Evolutionary conservation across 208 protist genomes (phyloP).

Genomic region (Leishmania mexicana): DNA sequence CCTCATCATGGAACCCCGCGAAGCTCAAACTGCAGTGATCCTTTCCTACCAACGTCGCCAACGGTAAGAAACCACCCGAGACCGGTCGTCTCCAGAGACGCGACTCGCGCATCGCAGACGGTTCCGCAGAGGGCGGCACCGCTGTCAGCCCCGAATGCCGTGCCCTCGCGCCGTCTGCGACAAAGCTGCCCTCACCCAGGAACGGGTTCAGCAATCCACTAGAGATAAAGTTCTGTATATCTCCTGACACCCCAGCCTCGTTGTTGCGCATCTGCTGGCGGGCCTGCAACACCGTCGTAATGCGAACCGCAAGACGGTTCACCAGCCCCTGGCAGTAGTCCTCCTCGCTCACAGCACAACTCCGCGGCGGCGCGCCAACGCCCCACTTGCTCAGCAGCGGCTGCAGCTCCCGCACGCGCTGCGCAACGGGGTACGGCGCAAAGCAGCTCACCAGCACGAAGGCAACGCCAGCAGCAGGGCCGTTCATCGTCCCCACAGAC

Average conservation of each 20-base stretch:
- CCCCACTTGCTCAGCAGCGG: slow-evolving; percentile 5
- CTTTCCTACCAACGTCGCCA: neutral
- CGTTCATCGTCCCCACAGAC: slow-evolving; percentile 24
- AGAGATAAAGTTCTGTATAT: neutral
- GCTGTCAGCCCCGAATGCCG: neutral
- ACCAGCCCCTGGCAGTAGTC: slow-evolving; percentile 4
- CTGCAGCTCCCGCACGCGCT: slow-evolving; percentile 6
- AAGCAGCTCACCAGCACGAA: slow-evolving; percentile 42
- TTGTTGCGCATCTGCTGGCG: slow-evolving; percentile 17
- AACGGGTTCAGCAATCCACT: neutral
- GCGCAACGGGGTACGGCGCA: slow-evolving; percentile 34
- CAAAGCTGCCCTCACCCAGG: neutral
- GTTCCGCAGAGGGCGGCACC: neutral
- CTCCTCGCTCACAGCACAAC: neutral
- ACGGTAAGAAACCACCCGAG: neutral
- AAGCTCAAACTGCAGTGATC: neutral
- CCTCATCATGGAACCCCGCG: neutral
- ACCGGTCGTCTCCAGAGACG: neutral
- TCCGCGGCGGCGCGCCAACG: slow-evolving; percentile 3
- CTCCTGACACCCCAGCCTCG: slow-evolving; percentile 12
- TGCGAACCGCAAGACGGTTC: neutral
- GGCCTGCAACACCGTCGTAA: neutral
- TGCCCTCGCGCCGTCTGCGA: neutral
- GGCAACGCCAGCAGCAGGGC: slow-evolving; percentile 22
- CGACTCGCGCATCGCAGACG: neutral